A percentile compares a stretch with the other conserved stretches of the same genome.
phyloP scores from a whole-genome alignment of 129 eudicot genomes.

The Centella asiatica region DNA sequence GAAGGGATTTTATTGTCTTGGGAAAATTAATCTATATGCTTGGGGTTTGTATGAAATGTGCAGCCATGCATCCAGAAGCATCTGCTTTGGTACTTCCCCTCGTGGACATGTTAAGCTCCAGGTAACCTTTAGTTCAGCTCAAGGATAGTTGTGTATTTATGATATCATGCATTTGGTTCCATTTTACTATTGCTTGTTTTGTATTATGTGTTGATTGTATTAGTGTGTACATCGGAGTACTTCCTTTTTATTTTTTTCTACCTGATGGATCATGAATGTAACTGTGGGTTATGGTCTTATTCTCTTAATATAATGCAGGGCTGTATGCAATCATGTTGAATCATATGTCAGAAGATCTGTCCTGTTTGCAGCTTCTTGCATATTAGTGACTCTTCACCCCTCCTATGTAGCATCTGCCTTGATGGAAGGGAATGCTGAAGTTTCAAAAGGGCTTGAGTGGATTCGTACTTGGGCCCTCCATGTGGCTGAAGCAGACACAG shows the following conservation, averaged over 20 bases:
- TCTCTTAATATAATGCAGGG: conserved; percentile 40
- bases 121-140: conserved; percentile 31
- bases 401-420: conserved; percentile 77
- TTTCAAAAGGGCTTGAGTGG: conserved; percentile 90
- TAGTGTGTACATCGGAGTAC: neutral
- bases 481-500: conserved; percentile 73
- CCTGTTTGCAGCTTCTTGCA: conserved; percentile 89
- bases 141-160: neutral
- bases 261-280: neutral
- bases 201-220: no score
- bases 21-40: conserved; percentile 89
- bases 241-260: neutral
- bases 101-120: conserved; percentile 78
- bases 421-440: conserved; percentile 53
- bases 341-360: conserved; percentile 82
- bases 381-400: conserved; percentile 79
- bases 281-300: neutral
- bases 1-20: conserved; percentile 80
- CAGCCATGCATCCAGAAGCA: conserved; percentile 96
- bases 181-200: no score
- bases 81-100: conserved; percentile 77
- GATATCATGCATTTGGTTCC: neutral
- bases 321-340: conserved; percentile 65
- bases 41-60: conserved; percentile 83
- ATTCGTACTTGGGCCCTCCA: conserved; percentile 83